Evolutionary conservation across 805 yeast species (phyloP).

Genomic region (Yarrowia sp.): DNA sequence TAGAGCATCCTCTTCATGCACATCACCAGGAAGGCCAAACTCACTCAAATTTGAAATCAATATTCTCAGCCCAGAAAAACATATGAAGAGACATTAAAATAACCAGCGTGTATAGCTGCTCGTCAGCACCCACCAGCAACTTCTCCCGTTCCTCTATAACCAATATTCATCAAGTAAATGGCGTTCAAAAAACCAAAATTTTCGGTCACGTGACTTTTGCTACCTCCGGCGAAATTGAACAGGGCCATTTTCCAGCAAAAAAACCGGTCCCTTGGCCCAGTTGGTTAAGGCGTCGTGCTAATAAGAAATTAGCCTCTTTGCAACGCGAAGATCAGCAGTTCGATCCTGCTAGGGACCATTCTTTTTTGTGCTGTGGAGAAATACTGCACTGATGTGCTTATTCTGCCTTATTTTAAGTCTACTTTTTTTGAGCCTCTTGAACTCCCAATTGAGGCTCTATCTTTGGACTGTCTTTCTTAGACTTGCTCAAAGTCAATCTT

Average conservation of each 20-base stretch:
- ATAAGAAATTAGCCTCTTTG: conserved; percentile 38
- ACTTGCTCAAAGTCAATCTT: neutral
- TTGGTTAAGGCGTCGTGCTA: conserved; percentile 40
- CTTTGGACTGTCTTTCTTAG: neutral
- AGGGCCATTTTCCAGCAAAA: neutral
- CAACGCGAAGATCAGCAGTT: conserved; percentile 59
- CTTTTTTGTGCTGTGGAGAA: neutral
- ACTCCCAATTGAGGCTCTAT: no score
- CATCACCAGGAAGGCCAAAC: no score
- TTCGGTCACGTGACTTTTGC: conserved; percentile 10
- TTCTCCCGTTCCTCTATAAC: neutral
- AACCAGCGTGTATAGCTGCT: no score
- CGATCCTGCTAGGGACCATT: conserved; percentile 52
- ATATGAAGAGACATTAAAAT: no score
- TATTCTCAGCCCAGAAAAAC: no score
- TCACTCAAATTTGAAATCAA: no score
- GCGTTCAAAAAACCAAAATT: neutral
- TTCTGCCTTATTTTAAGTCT: no score
- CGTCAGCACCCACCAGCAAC: no score
- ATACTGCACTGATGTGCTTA: no score
- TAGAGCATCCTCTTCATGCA: no score
- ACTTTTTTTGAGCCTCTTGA: no score
- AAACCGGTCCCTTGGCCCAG: conserved; percentile 38
- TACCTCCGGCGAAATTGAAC: neutral
- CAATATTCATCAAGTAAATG: neutral